Percentiles rank a stretch among this genome's conserved stretches.
Conservation (phyloP, 208 protist species). For the Jaenimonas drosophilae region DNA sequence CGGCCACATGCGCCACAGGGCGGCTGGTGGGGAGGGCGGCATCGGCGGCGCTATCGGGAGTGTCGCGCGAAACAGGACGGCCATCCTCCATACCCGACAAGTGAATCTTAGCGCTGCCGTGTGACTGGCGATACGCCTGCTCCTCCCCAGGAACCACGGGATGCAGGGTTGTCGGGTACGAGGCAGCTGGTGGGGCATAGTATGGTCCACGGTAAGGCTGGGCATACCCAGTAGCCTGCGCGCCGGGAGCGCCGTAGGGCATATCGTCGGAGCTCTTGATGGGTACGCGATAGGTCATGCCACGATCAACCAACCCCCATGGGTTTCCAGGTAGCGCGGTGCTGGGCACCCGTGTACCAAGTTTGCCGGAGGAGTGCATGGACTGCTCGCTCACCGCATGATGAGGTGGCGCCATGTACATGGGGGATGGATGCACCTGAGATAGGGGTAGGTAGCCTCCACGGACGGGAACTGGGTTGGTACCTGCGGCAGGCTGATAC, state of each 20-base stretch:
- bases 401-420: too few relatives aligned
- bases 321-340: neutral
- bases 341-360: neutral
- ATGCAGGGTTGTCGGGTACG: neutral
- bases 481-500: neutral
- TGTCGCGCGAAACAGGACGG: too few relatives aligned
- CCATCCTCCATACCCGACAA: neutral
- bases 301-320: constrained; percentile 2
- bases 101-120: neutral
- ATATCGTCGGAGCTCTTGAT: neutral
- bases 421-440: too few relatives aligned
- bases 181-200: neutral
- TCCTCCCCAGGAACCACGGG: too few relatives aligned
- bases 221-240: neutral
- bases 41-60: too few relatives aligned
- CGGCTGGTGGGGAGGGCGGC: too few relatives aligned
- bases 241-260: neutral
- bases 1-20: too few relatives aligned
- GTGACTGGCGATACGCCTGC: neutral
- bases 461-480: neutral
- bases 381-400: neutral
- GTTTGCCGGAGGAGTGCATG: neutral
- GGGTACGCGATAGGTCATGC: neutral
- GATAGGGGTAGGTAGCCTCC: neutral
- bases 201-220: neutral